phyloP scores from a whole-genome alignment of 2,329 filamentous ascomycete genomes.

The Byssoonygena ceratinophila region DNA sequence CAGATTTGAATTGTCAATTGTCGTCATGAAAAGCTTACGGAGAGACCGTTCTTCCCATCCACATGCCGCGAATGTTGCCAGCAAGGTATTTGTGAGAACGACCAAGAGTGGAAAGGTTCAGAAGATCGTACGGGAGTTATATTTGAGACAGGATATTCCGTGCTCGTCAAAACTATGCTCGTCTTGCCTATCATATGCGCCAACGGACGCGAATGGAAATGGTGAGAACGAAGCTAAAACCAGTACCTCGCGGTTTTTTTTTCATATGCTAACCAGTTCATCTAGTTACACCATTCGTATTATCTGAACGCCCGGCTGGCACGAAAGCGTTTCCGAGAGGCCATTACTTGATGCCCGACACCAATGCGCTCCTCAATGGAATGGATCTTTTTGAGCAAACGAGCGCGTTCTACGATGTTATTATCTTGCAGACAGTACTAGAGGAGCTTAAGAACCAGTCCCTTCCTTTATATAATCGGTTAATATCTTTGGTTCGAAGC shows the following conservation, averaged over 20 bases:
- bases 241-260: background rate
- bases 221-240: constrained; percentile 47
- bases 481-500: constrained; percentile 83
- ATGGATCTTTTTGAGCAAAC: constrained; percentile 96
- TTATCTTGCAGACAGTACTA: constrained; percentile 88
- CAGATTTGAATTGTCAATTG: background rate
- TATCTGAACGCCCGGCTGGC: constrained; percentile 77
- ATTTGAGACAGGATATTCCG: constrained; percentile 90
- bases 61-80: constrained; percentile 65
- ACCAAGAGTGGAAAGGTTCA: constrained; percentile 95
- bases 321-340: constrained; percentile 74
- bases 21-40: constrained; percentile 53
- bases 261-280: background rate
- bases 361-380: constrained; percentile 85
- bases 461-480: constrained; percentile 83
- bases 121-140: constrained; percentile 95
- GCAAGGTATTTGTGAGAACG: constrained; percentile 90
- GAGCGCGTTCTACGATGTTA: constrained; percentile 88
- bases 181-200: constrained; percentile 61
- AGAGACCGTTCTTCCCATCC: constrained; percentile 45
- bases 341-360: constrained; percentile 91
- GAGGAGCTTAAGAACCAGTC: constrained; percentile 93
- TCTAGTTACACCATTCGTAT: constrained; percentile 67
- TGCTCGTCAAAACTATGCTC: constrained; percentile 87
- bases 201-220: constrained; percentile 66